Percentiles rank a stretch among this genome's conserved stretches.
These are phyloP conservation scores for Ascochyta rabiei DNA, from an alignment of 2,329 filamentous ascomycete species.

Conservation along the genomic window DNA sequence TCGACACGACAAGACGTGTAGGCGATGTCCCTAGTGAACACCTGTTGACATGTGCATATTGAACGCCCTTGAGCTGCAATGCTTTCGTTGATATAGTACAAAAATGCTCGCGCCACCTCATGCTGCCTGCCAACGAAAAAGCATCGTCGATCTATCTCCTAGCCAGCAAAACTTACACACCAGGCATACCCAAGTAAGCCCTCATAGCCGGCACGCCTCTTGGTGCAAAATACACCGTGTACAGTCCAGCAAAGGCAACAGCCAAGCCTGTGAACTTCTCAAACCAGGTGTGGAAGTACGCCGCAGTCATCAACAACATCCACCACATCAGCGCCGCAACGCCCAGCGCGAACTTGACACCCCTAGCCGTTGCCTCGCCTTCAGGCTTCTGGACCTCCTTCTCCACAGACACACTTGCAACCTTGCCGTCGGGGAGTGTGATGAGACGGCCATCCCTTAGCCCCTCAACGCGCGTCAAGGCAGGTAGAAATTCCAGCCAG, in stretches of 20 bases:
- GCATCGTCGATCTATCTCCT: background rate
- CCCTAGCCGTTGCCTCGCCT: conserved; percentile 51
- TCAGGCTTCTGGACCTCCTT: conserved; percentile 50
- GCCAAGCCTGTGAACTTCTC: conserved; percentile 73
- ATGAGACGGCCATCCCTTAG: conserved; percentile 68
- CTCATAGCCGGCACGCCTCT: conserved; percentile 52
- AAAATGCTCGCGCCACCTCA: background rate
- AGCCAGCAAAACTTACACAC: conserved; percentile 34
- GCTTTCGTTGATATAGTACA: background rate
- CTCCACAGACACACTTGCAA: conserved; percentile 54
- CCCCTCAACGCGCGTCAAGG: conserved; percentile 57
- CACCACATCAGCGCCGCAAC: conserved; percentile 79
- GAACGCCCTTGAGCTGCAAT: background rate
- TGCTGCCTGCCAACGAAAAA: background rate
- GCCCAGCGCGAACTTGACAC: conserved; percentile 59
- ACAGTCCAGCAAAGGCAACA: conserved; percentile 55
- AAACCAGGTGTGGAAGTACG: conserved; percentile 98
- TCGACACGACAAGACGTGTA: no score
- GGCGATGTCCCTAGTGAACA: no score
- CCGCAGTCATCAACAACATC: conserved; percentile 99
- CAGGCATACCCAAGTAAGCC: conserved; percentile 55
- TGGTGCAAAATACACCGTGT: conserved; percentile 56
- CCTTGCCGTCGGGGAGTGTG: conserved; percentile 69
- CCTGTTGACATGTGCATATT: background rate
- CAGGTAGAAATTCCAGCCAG: conserved; percentile 76